Conservation (phyloP, 164 flowering plant species). For the Liriodendron chinense region DNA sequence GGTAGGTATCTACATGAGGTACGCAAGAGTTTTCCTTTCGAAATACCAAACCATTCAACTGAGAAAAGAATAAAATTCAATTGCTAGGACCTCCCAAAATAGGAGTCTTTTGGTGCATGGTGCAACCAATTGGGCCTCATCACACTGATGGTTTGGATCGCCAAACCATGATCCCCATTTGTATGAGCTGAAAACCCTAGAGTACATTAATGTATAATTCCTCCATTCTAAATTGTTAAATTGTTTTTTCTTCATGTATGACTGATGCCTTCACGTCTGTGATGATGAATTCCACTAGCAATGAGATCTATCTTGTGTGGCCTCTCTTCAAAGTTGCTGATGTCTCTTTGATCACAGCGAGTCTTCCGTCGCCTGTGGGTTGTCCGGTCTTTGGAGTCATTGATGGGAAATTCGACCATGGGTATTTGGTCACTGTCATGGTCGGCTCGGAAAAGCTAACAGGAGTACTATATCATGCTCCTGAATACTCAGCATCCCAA, state of each 20-base stretch:
- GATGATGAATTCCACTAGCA: neutral
- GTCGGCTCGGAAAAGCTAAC: slow-evolving; percentile 59
- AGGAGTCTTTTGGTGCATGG: too few species aligned
- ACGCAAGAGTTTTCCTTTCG: too few species aligned
- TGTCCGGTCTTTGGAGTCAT: slow-evolving; percentile 62
- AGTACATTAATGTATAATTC: too few species aligned
- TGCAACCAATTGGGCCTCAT: too few species aligned
- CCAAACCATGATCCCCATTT: too few species aligned
- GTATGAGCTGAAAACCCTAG: too few species aligned
- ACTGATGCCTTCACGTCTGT: neutral
- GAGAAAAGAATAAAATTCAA: too few species aligned
- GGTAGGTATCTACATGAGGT: too few species aligned
- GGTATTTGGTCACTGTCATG: slow-evolving; percentile 69
- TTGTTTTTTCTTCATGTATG: too few species aligned
- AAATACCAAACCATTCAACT: neutral
- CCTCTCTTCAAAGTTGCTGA: neutral
- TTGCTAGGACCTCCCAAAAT: too few species aligned
- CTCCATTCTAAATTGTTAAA: too few species aligned
- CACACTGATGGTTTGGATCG: too few species aligned
- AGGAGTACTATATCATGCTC: slow-evolving; percentile 81
- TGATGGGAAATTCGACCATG: slow-evolving; percentile 79
- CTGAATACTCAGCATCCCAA: slow-evolving; percentile 21
- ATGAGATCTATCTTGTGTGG: neutral
- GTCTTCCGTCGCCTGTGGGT: slow-evolving; percentile 24
- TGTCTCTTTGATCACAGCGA: slow-evolving; percentile 24